Percentiles rank a stretch among this genome's conserved stretches.
Conservation (phyloP, 1,139 yeast species). For the Pichia sp. region DNA sequence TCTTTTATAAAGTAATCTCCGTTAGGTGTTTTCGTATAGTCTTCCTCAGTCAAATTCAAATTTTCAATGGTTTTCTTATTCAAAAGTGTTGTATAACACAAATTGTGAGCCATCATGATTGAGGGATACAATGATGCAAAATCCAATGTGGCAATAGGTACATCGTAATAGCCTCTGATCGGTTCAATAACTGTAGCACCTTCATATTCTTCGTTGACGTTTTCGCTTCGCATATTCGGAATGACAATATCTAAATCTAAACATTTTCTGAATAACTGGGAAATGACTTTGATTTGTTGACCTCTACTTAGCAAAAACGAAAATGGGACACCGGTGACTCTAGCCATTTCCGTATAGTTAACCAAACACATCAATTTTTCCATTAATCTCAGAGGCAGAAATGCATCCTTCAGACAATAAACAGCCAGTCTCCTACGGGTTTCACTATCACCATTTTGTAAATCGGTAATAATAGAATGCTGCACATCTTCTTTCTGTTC, state of each 20-base stretch:
- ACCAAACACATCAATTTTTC: slow-evolving; percentile 95
- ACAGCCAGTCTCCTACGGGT: slow-evolving; percentile 94
- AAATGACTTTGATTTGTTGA: slow-evolving; percentile 94
- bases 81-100: slow-evolving; percentile 87
- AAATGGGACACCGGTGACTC: slow-evolving; percentile 98
- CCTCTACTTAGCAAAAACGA: slow-evolving; percentile 85
- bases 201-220: slow-evolving; percentile 84
- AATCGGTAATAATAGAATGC: slow-evolving; percentile 88
- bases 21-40: slow-evolving; percentile 83
- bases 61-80: slow-evolving; percentile 63
- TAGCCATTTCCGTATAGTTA: slow-evolving; percentile 97
- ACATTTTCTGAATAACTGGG: slow-evolving; percentile 91
- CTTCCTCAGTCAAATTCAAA: slow-evolving; percentile 56
- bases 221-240: slow-evolving; percentile 84
- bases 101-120: slow-evolving; percentile 98
- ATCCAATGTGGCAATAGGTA: slow-evolving; percentile 96
- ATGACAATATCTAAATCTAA: slow-evolving; percentile 76
- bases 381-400: slow-evolving; percentile 74
- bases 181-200: slow-evolving; percentile 99
- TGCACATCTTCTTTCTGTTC: slow-evolving; percentile 99
- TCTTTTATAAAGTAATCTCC: slow-evolving; percentile 87
- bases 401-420: slow-evolving; percentile 95
- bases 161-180: slow-evolving; percentile 87
- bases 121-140: slow-evolving; percentile 97
- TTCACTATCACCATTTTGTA: slow-evolving; percentile 88